Percentiles rank a stretch among this genome's conserved stretches.
These are phyloP conservation scores for Coemansia furcata DNA, from an alignment of 192 early-diverging fungal species.

Conservation along the genomic window DNA sequence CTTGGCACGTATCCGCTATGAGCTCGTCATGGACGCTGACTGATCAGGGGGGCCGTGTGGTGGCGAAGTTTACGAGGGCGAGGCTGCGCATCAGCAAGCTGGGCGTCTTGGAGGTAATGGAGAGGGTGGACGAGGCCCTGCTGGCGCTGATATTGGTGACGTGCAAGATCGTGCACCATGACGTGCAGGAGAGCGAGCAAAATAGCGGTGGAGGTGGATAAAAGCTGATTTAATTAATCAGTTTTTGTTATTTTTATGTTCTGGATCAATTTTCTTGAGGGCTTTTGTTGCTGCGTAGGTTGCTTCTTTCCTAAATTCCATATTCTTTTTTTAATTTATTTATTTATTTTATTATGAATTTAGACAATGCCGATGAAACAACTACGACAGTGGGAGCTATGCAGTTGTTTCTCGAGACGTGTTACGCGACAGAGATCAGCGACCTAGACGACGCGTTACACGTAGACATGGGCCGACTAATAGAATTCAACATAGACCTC, in stretches of 20 bases:
- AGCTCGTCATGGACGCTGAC: too few species aligned
- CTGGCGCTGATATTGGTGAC: too few species aligned
- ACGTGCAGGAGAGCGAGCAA: background rate
- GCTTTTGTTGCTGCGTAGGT: too few species aligned
- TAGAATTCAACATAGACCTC: slow-evolving; percentile 28
- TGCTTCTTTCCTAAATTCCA: background rate
- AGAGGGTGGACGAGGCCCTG: too few species aligned
- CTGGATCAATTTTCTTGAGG: background rate
- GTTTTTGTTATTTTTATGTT: background rate
- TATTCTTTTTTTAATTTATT: background rate
- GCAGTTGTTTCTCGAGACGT: slow-evolving; percentile 19
- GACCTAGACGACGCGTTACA: background rate
- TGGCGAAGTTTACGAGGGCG: too few species aligned
- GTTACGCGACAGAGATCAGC: background rate
- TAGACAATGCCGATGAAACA: background rate
- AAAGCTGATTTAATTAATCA: background rate
- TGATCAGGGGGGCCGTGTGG: too few species aligned
- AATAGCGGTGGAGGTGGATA: background rate
- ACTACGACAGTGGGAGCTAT: slow-evolving; percentile 7
- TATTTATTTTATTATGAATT: background rate
- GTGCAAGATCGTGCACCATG: too few species aligned
- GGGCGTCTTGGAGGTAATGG: too few species aligned
- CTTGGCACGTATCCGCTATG: too few species aligned
- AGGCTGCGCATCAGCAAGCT: too few species aligned
- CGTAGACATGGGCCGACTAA: slow-evolving; percentile 25